Evolutionary conservation across 805 yeast genomes (phyloP).

Genomic region (Komagataella ulmi): DNA sequence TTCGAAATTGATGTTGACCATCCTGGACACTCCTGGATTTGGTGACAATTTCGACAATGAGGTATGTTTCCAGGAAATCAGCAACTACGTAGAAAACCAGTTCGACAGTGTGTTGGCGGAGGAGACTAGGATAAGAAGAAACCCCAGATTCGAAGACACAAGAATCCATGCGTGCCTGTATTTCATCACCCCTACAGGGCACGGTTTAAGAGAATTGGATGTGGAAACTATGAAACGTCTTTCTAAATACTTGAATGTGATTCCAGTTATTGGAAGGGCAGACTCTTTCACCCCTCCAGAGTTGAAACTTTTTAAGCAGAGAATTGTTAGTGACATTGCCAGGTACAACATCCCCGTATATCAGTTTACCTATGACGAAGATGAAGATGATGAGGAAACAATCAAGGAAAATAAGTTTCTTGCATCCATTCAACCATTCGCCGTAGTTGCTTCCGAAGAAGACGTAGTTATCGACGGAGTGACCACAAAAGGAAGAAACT

Average conservation of each 20-base stretch:
- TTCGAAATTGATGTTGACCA: conserved; percentile 35
- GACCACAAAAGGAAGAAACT: conserved; percentile 43
- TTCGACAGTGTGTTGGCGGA: conserved; percentile 72
- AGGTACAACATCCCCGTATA: conserved; percentile 60
- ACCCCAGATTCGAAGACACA: conserved; percentile 69
- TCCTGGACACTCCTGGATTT: conserved; percentile 50
- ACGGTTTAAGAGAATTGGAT: conserved; percentile 65
- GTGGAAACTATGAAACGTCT: conserved; percentile 57
- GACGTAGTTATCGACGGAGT: conserved; percentile 37
- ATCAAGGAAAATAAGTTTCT: conserved; percentile 55
- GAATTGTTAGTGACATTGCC: conserved; percentile 49
- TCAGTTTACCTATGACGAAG: conserved; percentile 60
- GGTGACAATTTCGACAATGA: conserved; percentile 50
- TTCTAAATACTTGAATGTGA: conserved; percentile 59
- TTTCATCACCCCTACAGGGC: conserved; percentile 66
- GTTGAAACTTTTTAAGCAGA: conserved; percentile 43
- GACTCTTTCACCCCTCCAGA: conserved; percentile 59
- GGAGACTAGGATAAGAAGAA: conserved; percentile 77
- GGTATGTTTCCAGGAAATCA: conserved; percentile 52
- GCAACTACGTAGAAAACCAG: conserved; percentile 58
- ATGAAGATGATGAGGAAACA: conserved; percentile 58
- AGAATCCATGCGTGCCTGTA: conserved; percentile 65
- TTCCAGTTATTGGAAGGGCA: conserved; percentile 60
- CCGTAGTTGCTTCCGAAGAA: conserved; percentile 54
- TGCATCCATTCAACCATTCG: conserved; percentile 61